These are phyloP conservation scores for Penicillium brevicompactum DNA, from an alignment of 2,329 filamentous ascomycete species.

Conservation along the genomic window DNA sequence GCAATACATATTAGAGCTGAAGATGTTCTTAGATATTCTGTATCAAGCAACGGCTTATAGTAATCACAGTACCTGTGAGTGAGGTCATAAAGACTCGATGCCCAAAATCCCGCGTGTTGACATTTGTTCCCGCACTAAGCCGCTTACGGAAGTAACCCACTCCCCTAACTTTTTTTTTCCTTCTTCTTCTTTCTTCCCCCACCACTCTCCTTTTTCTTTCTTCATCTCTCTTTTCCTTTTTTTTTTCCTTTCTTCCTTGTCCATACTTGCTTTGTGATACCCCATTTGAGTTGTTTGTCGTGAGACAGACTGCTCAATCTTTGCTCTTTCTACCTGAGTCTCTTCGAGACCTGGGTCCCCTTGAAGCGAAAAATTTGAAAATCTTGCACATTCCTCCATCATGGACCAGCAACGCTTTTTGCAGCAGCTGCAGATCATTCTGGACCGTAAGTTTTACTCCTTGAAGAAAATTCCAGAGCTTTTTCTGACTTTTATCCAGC, in stretches of 20 bases:
- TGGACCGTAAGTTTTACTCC: conserved; percentile 69
- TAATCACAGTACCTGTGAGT: not conserved
- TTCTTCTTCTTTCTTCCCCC: conserved; percentile 17
- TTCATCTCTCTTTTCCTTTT: conserved; percentile 24
- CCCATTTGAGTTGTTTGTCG: conserved; percentile 34
- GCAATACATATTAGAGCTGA: too few relatives aligned
- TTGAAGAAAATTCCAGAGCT: not conserved
- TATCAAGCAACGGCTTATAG: too few relatives aligned
- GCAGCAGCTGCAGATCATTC: conserved; percentile 80
- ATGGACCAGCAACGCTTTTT: conserved; percentile 86
- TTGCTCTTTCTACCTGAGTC: conserved; percentile 17
- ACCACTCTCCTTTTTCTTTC: conserved; percentile 23
- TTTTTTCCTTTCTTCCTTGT: conserved; percentile 16
- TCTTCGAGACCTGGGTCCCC: conserved; percentile 12
- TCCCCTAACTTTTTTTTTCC: conserved; percentile 25
- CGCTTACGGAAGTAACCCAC: conserved; percentile 16
- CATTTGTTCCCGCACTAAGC: conserved; percentile 20
- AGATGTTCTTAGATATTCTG: too few relatives aligned
- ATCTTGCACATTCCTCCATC: conserved; percentile 24
- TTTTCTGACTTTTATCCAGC: conserved; percentile 55
- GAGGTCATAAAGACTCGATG: conserved; percentile 2
- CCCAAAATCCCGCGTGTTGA: conserved; percentile 10
- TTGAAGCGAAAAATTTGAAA: conserved; percentile 11
- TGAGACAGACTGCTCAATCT: conserved; percentile 32
- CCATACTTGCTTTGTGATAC: conserved; percentile 34